A percentile compares a stretch with the other conserved stretches of the same genome.
Evolutionary conservation across 1,284 basidiomycete species (phyloP).

Genomic region (Cutaneotrichosporon cyanovorans): DNA sequence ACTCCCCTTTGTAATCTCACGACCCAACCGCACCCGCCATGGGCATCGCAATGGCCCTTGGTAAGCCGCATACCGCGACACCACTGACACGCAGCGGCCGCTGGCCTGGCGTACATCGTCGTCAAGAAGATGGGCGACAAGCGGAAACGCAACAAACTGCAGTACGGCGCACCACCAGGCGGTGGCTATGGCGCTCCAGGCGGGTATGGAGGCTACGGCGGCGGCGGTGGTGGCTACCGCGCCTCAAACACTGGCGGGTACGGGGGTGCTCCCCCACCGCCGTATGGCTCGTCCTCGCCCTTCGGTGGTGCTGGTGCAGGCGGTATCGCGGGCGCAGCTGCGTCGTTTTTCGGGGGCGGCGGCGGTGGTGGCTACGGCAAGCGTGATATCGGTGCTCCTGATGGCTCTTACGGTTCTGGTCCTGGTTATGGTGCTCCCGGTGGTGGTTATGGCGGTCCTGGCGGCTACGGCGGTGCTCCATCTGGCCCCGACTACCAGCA

Average conservation of each 20-base stretch:
- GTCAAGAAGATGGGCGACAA: conserved; percentile 16
- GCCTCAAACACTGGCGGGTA: background rate
- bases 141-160: background rate
- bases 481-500: conserved; percentile 3
- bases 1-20: background rate
- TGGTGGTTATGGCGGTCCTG: conserved; percentile 1
- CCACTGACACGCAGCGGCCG: conserved; percentile 2
- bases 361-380: conserved; percentile 1
- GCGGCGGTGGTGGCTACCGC: conserved; percentile 2
- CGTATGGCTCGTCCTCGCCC: too few relatives aligned
- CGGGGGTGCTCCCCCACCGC: too few relatives aligned
- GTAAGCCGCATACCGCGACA: background rate
- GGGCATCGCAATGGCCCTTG: conserved; percentile 11
- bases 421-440: too few relatives aligned
- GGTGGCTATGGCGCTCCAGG: conserved; percentile 2
- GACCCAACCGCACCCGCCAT: conserved; percentile 1
- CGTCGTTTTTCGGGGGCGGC: conserved; percentile 2
- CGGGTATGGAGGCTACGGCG: background rate
- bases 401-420: conserved; percentile 9
- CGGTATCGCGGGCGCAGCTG: conserved; percentile 1
- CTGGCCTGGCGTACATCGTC: conserved; percentile 14
- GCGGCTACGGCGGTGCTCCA: background rate
- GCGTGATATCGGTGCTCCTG: conserved; percentile 5
- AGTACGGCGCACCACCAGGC: background rate
- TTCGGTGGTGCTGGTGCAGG: background rate